phyloP scores from a whole-genome alignment of 768 basidiomycete species.

The Candolleomyces aberdarensis region DNA sequence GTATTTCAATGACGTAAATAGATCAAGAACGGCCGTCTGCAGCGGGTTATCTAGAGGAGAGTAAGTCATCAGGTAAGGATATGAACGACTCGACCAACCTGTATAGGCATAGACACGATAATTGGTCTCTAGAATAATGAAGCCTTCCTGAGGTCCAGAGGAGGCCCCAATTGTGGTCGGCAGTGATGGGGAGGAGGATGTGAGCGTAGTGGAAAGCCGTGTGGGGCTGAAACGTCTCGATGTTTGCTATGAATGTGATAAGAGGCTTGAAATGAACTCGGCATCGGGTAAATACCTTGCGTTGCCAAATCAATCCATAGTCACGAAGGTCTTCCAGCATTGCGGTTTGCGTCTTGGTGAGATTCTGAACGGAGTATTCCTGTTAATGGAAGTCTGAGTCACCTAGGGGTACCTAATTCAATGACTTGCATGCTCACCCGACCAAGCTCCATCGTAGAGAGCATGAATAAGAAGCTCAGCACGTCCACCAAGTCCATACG shows the following conservation, averaged over 20 bases:
- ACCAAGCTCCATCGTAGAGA: conserved; percentile 95
- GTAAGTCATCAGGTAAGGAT: conserved; percentile 16
- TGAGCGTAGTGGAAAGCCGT: conserved; percentile 89
- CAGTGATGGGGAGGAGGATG: conserved; percentile 82
- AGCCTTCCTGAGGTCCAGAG: conserved; percentile 71
- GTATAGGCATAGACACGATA: conserved; percentile 99
- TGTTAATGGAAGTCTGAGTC: conserved; percentile 27
- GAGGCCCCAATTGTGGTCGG: conserved; percentile 59
- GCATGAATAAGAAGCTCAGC: conserved; percentile 92
- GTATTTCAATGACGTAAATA: conserved; percentile 90
- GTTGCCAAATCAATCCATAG: conserved; percentile 92
- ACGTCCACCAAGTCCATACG: conserved; percentile 93
- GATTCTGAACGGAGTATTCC: conserved; percentile 86
- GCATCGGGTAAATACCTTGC: conserved; percentile 46
- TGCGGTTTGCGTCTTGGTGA: conserved; percentile 76
- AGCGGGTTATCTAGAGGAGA: conserved; percentile 77
- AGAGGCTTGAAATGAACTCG: conserved; percentile 21
- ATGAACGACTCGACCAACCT: conserved; percentile 43
- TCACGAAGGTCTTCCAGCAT: conserved; percentile 92
- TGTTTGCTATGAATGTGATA: conserved; percentile 45
- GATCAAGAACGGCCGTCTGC: conserved; percentile 92
- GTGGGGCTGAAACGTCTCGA: conserved; percentile 91
- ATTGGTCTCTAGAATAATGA: conserved; percentile 96
- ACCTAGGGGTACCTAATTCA: conserved; percentile 6
- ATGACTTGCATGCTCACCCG: conserved; percentile 46